Base-by-base conservation (phyloP, 768 basidiomycete species). In the Xanthoconium stramineum region DNA sequence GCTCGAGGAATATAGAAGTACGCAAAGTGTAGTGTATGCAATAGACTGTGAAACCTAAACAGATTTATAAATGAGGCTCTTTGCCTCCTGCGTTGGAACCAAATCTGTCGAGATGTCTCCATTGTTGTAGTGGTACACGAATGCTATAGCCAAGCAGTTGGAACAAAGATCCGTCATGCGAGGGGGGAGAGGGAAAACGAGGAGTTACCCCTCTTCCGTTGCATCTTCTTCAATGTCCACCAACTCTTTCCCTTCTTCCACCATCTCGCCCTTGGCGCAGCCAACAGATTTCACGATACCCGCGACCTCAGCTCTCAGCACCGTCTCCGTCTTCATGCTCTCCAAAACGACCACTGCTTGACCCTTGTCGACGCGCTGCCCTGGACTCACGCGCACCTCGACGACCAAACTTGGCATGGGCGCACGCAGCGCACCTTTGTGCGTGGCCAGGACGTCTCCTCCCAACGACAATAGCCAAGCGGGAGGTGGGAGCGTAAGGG, bases 321-420 rank as follows among this genome's bases (percentile, higher is more conserved):
- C 89, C 38, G 89, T 95, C 74, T 96, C 94, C 60, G 94, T 97
- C 83, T 98, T 98, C 94, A 97, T 98, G 66, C 94, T 96, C 75
- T 96, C 94, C 66, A 96, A 73, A 6, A 95, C 83, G 32, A 94
- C 84, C 10, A 93, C 79, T 9, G 82, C 83, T 66, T 94, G 89
- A 0, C 91, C 92, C 65, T 82, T 85, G 72, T 87, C 85, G 39
- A 97, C 89, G 14, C 71, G 76, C 50, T 95, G 88, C 5, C 94
- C 94, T 2, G 81, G 75, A 56, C 78, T 79, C 35, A 95, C 94
- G 17, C 80, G 80, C 49, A 97, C 88, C 52, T 96, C 92, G 5
- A 97, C 94, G 2, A 97, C 87, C 48, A 94, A 79, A 69, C 91
- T 91, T n/a, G 94, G 94, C 90, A 94, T 94, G 14, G 94, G 94